phyloP scores from a whole-genome alignment of 2,329 filamentous ascomycete genomes.

The Thelonectria olida region DNA sequence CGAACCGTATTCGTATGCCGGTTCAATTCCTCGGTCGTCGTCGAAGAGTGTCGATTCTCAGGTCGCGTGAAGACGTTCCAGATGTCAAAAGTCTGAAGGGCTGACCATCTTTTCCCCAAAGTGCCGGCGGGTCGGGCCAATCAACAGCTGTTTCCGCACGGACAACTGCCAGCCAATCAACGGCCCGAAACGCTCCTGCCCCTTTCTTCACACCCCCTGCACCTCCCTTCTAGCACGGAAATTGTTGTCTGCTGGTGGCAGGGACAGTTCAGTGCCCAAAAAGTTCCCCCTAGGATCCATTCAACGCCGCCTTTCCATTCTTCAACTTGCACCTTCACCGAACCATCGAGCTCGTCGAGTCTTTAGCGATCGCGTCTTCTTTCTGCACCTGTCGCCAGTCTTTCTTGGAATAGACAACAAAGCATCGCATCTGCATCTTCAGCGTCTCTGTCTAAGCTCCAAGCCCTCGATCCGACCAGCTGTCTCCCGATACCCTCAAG shows the following conservation, averaged over 20 bases:
- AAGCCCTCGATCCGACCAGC: slow-evolving; percentile 41
- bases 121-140: slow-evolving; percentile 42
- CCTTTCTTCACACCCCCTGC: slow-evolving; percentile 52
- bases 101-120: slow-evolving; percentile 32
- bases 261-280: slow-evolving; percentile 48
- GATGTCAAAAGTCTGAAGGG: slow-evolving; percentile 45
- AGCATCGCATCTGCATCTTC: slow-evolving; percentile 26
- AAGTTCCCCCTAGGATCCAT: slow-evolving; percentile 50
- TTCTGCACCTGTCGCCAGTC: slow-evolving; percentile 29
- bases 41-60: slow-evolving; percentile 34
- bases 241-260: slow-evolving; percentile 59
- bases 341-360: slow-evolving; percentile 35
- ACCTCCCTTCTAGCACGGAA: slow-evolving; percentile 53
- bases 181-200: slow-evolving; percentile 49
- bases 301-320: slow-evolving; percentile 40
- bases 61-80: slow-evolving; percentile 35
- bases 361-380: slow-evolving; percentile 31
- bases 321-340: slow-evolving; percentile 40
- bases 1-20: slow-evolving; percentile 13
- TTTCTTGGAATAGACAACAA: slow-evolving; percentile 42
- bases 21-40: slow-evolving; percentile 22
- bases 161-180: slow-evolving; percentile 42
- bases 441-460: slow-evolving; percentile 43
- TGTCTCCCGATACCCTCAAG: slow-evolving; percentile 43
- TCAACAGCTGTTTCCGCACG: slow-evolving; percentile 44